These are phyloP conservation scores for Alternaria burnsii DNA, from an alignment of 2,329 filamentous ascomycete species.

Conservation along the genomic window DNA sequence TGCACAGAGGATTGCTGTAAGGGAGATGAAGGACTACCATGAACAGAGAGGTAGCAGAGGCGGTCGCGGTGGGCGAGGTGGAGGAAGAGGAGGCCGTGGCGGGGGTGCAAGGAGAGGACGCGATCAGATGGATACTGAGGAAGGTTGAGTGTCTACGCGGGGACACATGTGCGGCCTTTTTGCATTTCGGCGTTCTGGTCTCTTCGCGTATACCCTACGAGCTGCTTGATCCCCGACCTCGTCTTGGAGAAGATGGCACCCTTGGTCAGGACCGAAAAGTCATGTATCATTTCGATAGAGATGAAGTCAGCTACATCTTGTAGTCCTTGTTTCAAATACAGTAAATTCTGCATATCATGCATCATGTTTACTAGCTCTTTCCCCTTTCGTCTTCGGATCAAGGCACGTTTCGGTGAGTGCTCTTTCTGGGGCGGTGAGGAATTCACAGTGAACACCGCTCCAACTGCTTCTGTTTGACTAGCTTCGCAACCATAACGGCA, in stretches of 20 bases:
- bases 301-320: not conserved
- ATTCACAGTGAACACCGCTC: too few relatives aligned
- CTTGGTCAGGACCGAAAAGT: conserved; percentile 9
- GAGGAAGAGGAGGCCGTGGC: conserved; percentile 21
- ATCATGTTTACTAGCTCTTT: not conserved
- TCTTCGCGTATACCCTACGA: conserved; percentile 15
- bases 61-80: conserved; percentile 54
- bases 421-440: too few relatives aligned
- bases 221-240: conserved; percentile 12
- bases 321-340: not conserved
- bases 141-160: conserved; percentile 59
- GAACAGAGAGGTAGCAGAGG: conserved; percentile 70
- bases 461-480: too few relatives aligned
- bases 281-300: not conserved
- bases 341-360: too few relatives aligned
- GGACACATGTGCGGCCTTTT: not conserved
- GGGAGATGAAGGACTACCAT: conserved; percentile 81
- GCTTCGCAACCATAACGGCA: too few relatives aligned
- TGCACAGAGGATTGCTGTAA: conserved; percentile 80
- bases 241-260: conserved; percentile 12
- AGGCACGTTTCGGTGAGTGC: too few relatives aligned
- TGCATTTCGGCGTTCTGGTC: not conserved
- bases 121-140: conserved; percentile 78
- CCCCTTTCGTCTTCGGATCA: too few relatives aligned
- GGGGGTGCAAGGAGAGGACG: conserved; percentile 58